These are phyloP conservation scores for Carallia brachiata DNA, from an alignment of 345 rosid species.

Conservation along the genomic window DNA sequence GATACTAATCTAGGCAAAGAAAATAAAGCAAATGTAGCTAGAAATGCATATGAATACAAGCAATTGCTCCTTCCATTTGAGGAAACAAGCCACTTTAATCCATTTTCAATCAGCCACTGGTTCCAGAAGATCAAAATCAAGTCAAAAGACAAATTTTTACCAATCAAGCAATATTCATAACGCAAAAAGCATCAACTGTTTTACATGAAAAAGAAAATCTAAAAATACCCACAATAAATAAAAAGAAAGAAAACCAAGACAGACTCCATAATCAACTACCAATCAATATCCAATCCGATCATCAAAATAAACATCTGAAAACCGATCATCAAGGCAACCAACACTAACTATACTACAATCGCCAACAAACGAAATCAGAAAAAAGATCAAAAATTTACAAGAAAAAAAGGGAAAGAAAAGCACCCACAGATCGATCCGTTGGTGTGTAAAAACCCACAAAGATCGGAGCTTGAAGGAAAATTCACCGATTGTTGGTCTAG, in stretches of 20 bases:
- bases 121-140: not conserved
- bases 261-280: slow-evolving; percentile 7
- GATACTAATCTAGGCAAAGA: slow-evolving; percentile 17
- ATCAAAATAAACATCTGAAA: slow-evolving; percentile 17
- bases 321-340: slow-evolving; percentile 35
- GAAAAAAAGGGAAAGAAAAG: slow-evolving; percentile 15
- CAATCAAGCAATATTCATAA: not conserved
- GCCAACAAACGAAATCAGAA: slow-evolving; percentile 3
- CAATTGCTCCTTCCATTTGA: slow-evolving; percentile 20
- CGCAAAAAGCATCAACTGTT: not conserved
- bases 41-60: slow-evolving; percentile 11
- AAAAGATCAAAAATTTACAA: slow-evolving; percentile 3
- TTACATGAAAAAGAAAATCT: not conserved
- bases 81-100: slow-evolving; percentile 7
- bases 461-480: slow-evolving; percentile 35
- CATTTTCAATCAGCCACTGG: slow-evolving; percentile 2
- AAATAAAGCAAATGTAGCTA: slow-evolving; percentile 33
- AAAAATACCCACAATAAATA: slow-evolving; percentile 6
- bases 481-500: slow-evolving; percentile 1
- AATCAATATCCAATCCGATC: slow-evolving; percentile 29
- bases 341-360: not conserved
- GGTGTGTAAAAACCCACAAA: slow-evolving; percentile 17
- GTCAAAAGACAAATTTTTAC: slow-evolving; percentile 2
- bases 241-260: not conserved
- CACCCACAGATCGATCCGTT: slow-evolving; percentile 57